phyloP scores from a whole-genome alignment of 176 grass and related monocot species.

The Lolium perenne region DNA sequence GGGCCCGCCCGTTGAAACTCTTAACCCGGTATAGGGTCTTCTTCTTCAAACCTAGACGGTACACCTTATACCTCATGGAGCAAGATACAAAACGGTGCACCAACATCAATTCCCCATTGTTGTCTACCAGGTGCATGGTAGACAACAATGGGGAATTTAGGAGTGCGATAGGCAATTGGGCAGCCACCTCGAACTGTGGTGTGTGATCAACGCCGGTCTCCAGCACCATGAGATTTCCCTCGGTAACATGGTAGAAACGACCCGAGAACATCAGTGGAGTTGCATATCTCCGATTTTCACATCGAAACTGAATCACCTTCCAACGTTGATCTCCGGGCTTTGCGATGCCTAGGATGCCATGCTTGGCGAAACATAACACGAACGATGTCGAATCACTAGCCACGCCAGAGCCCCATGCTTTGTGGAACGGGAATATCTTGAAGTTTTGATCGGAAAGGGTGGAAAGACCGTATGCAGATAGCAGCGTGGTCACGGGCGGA shows the following conservation, averaged over 20 bases:
- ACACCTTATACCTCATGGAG: background rate
- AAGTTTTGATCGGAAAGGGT: too few species aligned
- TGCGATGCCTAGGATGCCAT: background rate
- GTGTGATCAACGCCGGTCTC: background rate
- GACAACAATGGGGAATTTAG: background rate
- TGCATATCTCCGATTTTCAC: background rate
- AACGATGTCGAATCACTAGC: background rate
- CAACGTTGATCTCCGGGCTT: background rate
- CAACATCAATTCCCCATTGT: background rate
- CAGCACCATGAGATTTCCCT: background rate
- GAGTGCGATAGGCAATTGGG: background rate
- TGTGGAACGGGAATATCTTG: too few species aligned
- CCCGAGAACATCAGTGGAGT: background rate
- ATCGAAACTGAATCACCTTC: background rate
- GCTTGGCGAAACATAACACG: background rate
- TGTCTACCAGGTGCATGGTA: slow-evolving; percentile 6
- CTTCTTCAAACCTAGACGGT: background rate
- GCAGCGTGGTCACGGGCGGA: background rate
- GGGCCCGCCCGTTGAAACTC: background rate
- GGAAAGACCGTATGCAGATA: background rate
- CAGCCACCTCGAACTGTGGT: background rate
- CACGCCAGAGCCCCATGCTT: background rate
- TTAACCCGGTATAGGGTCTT: background rate
- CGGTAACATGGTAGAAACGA: background rate
- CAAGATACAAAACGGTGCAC: background rate